These are phyloP conservation scores for Mortierella sp. DNA, from an alignment of 371 early-diverging fungal genomes.

Conservation along the genomic window DNA sequence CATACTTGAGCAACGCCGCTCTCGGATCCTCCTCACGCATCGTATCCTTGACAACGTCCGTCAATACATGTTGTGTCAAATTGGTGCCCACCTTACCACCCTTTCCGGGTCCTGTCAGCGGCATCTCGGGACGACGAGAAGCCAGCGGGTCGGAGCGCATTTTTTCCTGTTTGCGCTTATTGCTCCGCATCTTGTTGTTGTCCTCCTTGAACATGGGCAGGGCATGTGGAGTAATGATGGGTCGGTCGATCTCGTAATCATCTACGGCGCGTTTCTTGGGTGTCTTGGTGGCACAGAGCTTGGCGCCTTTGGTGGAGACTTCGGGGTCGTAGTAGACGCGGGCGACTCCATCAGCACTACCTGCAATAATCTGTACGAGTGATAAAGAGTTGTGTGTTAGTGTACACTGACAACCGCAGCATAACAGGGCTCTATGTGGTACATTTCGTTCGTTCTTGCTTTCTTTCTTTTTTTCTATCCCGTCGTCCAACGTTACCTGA, in stretches of 20 bases:
- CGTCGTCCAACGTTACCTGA: too few species aligned
- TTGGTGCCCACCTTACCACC: slow-evolving; percentile 88
- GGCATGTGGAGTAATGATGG: slow-evolving; percentile 89
- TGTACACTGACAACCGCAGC: too few species aligned
- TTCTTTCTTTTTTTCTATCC: too few species aligned
- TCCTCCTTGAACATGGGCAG: slow-evolving; percentile 90
- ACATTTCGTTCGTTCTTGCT: neutral
- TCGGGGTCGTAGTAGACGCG: slow-evolving; percentile 83
- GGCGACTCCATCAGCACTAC: slow-evolving; percentile 81
- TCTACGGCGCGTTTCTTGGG: slow-evolving; percentile 76
- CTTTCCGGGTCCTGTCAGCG: slow-evolving; percentile 84
- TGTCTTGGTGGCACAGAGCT: slow-evolving; percentile 72
- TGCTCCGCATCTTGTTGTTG: slow-evolving; percentile 57
- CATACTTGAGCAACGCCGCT: slow-evolving; percentile 93
- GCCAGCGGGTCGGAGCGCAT: slow-evolving; percentile 80
- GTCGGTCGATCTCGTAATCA: slow-evolving; percentile 74
- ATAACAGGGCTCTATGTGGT: too few species aligned
- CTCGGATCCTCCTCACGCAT: slow-evolving; percentile 92
- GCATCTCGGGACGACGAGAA: slow-evolving; percentile 81
- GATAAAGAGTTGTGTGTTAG: too few species aligned
- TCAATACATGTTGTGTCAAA: slow-evolving; percentile 87
- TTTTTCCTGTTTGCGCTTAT: slow-evolving; percentile 83
- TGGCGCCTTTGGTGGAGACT: slow-evolving; percentile 81
- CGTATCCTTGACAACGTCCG: slow-evolving; percentile 85
- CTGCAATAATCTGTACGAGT: slow-evolving; percentile 66